Evolutionary conservation across 2,329 filamentous ascomycete genomes (phyloP), one percentile per base, ranked within the genome.

Genomic region (Penicillium frequentans): DNA sequence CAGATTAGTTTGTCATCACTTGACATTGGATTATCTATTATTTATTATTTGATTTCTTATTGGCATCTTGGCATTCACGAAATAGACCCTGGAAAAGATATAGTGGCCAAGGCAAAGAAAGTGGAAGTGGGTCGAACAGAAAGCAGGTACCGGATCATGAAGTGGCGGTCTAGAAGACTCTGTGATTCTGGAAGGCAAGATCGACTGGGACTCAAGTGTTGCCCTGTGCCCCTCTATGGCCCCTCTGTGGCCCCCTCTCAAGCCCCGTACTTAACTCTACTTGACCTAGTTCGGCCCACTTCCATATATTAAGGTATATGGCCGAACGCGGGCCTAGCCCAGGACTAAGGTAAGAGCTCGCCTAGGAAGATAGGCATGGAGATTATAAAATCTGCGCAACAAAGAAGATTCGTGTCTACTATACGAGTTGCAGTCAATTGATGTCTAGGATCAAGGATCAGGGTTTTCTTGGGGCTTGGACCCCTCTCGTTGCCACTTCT

Each of bases 161-260:
- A 39, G 35, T 39, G 35, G 35, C 35, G 35, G 35, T 39, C 35
- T 39, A 39, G 35, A 39, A 39, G 16, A n/a, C 8, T 19, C 9
- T 4, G 16, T 16, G 11, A 47, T 55, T 62, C 61, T 62, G 39
- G 55, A 62, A 63, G 54, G 10, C 27, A 14, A 33, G 39, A 42
- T 42, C 37, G 19, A 42, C 37, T 10, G 27, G 27, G 27, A 29
- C 27, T 29, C 27, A 10, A 29, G 27, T 29, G 27, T 29, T 31
- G 35, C 35, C 35, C 35, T 19, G 35, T 16, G 35, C 35, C 35
- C 35, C 35, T 39, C 35, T 19, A 10, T 39, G 8, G 31, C 31
- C 31, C 31, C 31, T 33, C 31, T 5, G 29, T 14, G 14, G 35
- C n/a, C 35, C 35, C 33, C 33, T 35, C 33, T n/a, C 1, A 35